Base-by-base conservation (phyloP, 148 eudicot species). In the Euryodendron excelsum region DNA sequence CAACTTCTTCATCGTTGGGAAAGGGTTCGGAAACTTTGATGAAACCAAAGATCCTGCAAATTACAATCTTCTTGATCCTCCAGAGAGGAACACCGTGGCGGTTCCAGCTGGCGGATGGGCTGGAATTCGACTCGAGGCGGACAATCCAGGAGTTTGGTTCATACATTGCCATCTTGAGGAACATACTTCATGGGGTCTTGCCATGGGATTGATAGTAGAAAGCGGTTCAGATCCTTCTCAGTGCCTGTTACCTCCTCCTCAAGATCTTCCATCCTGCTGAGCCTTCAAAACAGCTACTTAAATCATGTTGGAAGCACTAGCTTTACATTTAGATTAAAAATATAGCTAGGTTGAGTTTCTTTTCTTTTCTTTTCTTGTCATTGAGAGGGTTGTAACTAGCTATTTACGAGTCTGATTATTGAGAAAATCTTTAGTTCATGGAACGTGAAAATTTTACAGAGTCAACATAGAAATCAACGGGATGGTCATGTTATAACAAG, bases 141-240 rank as follows among this genome's bases (percentile, higher is more conserved):
- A 78, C 31, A 78, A 78, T 78, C 80, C 80, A 3, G 80, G 80
- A 12, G 80, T 78, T 27, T 78, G 80, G 80, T 78, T 78, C 69
- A 68, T 78, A 15, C 80, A 78, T 78, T 78, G 80, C 21, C 80
- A 78, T 17, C 65, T 77, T 20, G 80, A 78, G 69, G 75, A 41
- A 8, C 80, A 78, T 60, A 78, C 80, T 59, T 78, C 75, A 10
- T 78, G 80, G 75, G 80, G 80, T 12, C 59, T 78, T 1, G 80
- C 80, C 23, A 55, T 21, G 27, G 80, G 80, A 1, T 59, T 78
- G 69, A 25, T 78, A 3, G 80, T 70, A 5, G 27, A 59, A 28
- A 59, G 59, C 36, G 80, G 80, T 30, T 17, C 63, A 3, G 69
- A 15, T 39, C 75, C 75, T 41, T 69, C 75, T 70, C 75, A 78